These are phyloP conservation scores for Ophiostoma fasciatum DNA, from an alignment of 2,329 filamentous ascomycete species.

Conservation along the genomic window DNA sequence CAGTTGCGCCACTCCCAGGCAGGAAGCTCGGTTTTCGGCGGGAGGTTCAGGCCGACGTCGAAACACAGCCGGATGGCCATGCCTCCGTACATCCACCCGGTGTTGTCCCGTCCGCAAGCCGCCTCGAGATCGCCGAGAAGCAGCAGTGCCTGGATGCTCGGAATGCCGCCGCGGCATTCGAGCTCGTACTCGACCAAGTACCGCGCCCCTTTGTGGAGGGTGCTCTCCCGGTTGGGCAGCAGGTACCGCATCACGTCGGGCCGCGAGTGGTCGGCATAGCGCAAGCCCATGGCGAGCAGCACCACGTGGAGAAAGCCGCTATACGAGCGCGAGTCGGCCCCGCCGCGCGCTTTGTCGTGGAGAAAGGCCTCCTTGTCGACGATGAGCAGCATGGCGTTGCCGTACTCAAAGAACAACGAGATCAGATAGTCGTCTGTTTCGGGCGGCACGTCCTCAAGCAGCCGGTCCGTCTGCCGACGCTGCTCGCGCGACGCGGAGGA, in stretches of 20 bases:
- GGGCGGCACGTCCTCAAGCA: constrained; percentile 2
- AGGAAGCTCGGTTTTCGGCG: background rate
- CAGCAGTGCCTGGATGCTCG: no score
- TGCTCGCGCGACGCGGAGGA: background rate
- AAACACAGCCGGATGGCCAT: constrained; percentile 17
- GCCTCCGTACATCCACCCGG: background rate
- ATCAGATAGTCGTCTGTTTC: constrained; percentile 9
- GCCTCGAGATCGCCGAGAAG: constrained; percentile 4
- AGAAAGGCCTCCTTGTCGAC: constrained; percentile 7
- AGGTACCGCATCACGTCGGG: constrained; percentile 3
- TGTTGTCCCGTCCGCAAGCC: background rate
- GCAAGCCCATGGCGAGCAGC: constrained; percentile 8
- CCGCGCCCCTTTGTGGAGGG: constrained; percentile 7
- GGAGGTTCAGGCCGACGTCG: constrained; percentile 15
- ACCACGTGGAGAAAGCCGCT: constrained; percentile 8
- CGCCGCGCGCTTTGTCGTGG: constrained; percentile 5
- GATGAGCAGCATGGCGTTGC: constrained; percentile 8
- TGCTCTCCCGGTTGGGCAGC: constrained; percentile 2
- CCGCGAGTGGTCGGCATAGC: constrained; percentile 8
- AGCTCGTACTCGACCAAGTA: constrained; percentile 8
- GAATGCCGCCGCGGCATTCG: constrained; percentile 3
- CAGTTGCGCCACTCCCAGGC: background rate
- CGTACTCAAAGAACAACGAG: constrained; percentile 6
- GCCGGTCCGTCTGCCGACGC: background rate
- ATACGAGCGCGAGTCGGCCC: constrained; percentile 6